These are phyloP conservation scores for Botrytis squamosa DNA, from an alignment of 2,329 filamentous ascomycete genomes.

Conservation along the genomic window DNA sequence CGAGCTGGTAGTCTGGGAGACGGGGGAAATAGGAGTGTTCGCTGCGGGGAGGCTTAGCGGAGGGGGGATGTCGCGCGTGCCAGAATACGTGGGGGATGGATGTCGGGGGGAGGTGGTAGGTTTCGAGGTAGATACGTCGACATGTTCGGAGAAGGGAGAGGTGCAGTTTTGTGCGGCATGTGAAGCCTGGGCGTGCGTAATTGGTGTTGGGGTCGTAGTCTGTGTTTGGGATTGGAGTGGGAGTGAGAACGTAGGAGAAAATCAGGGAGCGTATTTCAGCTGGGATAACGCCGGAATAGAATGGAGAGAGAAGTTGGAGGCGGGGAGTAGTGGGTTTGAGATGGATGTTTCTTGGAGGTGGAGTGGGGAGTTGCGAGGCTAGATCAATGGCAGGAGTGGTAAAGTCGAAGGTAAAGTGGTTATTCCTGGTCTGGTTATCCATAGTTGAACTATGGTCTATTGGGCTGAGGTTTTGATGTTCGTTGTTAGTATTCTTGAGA, in stretches of 20 bases:
- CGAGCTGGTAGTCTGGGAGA: conserved; percentile 25
- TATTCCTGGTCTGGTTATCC: background rate
- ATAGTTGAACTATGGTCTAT: background rate
- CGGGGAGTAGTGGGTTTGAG: background rate
- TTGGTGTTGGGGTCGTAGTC: conserved; percentile 14
- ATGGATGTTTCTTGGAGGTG: background rate
- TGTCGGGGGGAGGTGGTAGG: conserved; percentile 28
- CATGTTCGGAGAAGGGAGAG: conserved; percentile 31
- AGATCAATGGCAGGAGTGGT: background rate
- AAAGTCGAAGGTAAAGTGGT: background rate
- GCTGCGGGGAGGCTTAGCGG: background rate
- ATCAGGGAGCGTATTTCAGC: conserved; percentile 11
- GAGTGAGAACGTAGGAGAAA: conserved; percentile 7
- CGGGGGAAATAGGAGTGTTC: conserved; percentile 22
- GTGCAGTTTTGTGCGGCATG: conserved; percentile 19
- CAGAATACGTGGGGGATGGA: conserved; percentile 32
- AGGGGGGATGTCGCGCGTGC: conserved; percentile 19
- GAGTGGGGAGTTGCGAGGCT: background rate
- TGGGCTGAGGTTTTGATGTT: background rate
- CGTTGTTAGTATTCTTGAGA: background rate
- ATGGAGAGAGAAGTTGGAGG: conserved; percentile 1
- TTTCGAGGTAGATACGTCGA: conserved; percentile 31
- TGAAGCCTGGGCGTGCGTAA: conserved; percentile 29
- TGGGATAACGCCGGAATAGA: conserved; percentile 3
- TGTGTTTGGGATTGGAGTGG: background rate